These are phyloP conservation scores for Suillus spraguei DNA, from an alignment of 768 basidiomycete species.

Conservation along the genomic window DNA sequence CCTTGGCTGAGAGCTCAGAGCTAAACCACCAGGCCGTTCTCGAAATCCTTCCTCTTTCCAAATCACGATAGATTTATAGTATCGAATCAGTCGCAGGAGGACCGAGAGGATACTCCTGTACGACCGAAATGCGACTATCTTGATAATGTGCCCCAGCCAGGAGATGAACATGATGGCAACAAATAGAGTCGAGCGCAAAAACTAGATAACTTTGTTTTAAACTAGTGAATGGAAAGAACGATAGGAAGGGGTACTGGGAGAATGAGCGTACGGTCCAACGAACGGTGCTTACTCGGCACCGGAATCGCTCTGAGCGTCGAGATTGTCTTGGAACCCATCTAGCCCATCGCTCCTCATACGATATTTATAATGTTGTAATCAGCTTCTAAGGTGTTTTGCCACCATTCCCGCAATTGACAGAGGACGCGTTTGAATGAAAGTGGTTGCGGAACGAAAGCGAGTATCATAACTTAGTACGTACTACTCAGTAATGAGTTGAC, in stretches of 20 bases:
- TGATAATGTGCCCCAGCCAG: not conserved
- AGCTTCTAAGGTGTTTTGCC: not conserved
- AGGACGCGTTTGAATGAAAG: too few species aligned
- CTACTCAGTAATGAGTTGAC: too few species aligned
- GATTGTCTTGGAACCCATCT: not conserved
- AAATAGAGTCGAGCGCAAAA: not conserved
- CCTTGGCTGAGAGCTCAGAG: not conserved
- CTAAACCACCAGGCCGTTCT: not conserved
- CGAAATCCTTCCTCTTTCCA: not conserved
- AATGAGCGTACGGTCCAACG: not conserved
- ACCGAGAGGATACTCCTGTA: not conserved
- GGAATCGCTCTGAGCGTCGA: not conserved
- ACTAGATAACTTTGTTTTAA: not conserved
- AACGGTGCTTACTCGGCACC: not conserved
- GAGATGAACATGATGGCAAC: not conserved
- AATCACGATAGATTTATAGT: not conserved
- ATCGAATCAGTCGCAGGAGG: not conserved
- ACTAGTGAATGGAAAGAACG: not conserved
- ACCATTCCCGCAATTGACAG: not conserved
- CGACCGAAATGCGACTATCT: not conserved
- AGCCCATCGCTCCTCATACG: too few species aligned
- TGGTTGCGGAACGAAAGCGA: not conserved
- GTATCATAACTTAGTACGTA: too few species aligned
- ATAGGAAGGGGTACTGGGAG: not conserved
- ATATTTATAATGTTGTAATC: not conserved